Percentiles rank a stretch among this genome's conserved stretches.
Evolutionary conservation across 2,329 filamentous ascomycete genomes (phyloP).

Genomic region (Pseudogymnoascus sp.): DNA sequence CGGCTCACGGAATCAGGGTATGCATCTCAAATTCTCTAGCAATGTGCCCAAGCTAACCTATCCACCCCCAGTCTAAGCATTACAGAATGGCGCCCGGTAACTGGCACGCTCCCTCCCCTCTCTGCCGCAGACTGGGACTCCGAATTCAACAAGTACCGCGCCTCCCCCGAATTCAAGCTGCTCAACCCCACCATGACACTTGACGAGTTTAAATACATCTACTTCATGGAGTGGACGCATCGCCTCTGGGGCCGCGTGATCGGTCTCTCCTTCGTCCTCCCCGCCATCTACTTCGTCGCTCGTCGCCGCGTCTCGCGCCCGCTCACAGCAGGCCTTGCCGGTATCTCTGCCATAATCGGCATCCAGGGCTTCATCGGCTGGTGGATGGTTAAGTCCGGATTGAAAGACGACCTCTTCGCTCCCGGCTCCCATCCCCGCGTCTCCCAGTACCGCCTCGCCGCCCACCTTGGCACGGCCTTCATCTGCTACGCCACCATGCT

Average conservation of each 20-base stretch:
- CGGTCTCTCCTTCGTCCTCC: conserved; percentile 81
- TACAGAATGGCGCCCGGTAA: conserved; percentile 97
- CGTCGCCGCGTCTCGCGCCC: conserved; percentile 72
- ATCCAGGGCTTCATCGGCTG: conserved; percentile 94
- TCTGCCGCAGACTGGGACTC: conserved; percentile 77
- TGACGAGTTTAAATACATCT: conserved; percentile 94
- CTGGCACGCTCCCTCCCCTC: conserved; percentile 80
- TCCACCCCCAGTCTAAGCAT: conserved; percentile 69
- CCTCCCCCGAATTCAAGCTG: conserved; percentile 85
- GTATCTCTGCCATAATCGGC: conserved; percentile 83
- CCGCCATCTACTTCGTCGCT: conserved; percentile 81
- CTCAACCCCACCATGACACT: conserved; percentile 92
- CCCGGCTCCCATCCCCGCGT: conserved; percentile 87
- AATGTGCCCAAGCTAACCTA: conserved; percentile 14
- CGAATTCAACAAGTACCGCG: conserved; percentile 87
- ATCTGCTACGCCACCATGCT: conserved; percentile 93
- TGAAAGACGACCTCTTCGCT: conserved; percentile 93
- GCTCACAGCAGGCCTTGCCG: conserved; percentile 71
- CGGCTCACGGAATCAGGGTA: conserved; percentile 94
- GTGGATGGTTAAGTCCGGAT: conserved; percentile 99
- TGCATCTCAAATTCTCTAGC: conserved; percentile 25
- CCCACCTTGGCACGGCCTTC: conserved; percentile 87
- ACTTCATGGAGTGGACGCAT: conserved; percentile 99
- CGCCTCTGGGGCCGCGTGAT: conserved; percentile 90
- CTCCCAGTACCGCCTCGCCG: conserved; percentile 85